Base-by-base conservation (phyloP, 2,329 filamentous ascomycete species). In the Alternaria tenuissima region DNA sequence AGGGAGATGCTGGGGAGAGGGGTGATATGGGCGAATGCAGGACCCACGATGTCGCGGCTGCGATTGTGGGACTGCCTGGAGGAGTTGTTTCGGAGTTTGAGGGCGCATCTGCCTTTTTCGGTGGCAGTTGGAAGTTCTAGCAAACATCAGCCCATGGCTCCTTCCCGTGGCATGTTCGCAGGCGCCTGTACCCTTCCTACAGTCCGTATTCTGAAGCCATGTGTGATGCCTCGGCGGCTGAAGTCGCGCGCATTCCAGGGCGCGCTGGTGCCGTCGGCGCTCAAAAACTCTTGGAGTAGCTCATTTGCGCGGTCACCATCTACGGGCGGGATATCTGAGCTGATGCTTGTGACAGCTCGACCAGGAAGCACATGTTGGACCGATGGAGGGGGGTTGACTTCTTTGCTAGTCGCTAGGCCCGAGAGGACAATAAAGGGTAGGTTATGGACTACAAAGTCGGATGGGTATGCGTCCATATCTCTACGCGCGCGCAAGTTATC, bases 11-110 rank as follows among this genome's bases (percentile, higher is more conserved):
- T 4, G 94, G 93, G 39, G 91, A 95, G 30, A 98, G 84, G 1
- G 94, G 95, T 3, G 95, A 98, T 67, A 97, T 88, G 1, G 94
- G 92, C 12, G 95, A 98, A 78, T 98, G 94, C 5, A 97, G 81
- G n/a, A 88, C 82, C 60, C 79, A 81, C 48, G 73, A 75, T 16
- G 71, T 71, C 39, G 71, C 74, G 69, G 84, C 79, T 55, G 84
- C 80, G 61, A 80, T 81, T 36, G 86, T 86, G 68, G 84, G 85
- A 63, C 87, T 76, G 26, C 69, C 63, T 12, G 89, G 59, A 85
- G 85, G 73, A 51, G 82, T 82, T 52, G 82, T 75, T 43, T 81
- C 81, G 51, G 83, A 84, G 44, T 80, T 78, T n/a, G 83, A 79
- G 36, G 87, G 84, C 47, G 86, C 86, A 59, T 85, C 82, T 64